Percentiles rank a stretch among this genome's conserved stretches.
These are phyloP conservation scores for Hygrocybe punicea DNA, from an alignment of 768 basidiomycete species.

Conservation along the genomic window DNA sequence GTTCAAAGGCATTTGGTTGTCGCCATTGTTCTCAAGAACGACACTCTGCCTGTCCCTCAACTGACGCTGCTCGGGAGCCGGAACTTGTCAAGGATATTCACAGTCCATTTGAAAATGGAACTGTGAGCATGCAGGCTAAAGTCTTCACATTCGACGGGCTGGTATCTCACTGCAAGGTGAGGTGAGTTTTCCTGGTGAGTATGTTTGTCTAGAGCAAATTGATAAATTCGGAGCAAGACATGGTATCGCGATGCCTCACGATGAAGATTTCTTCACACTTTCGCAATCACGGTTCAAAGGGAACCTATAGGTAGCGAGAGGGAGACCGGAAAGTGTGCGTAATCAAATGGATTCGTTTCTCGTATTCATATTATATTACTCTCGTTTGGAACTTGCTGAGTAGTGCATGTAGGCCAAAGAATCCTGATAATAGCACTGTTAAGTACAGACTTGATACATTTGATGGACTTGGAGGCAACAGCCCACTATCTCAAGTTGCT, in stretches of 20 bases:
- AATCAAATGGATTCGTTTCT: too few relatives aligned
- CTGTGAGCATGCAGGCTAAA: slow-evolving; percentile 25
- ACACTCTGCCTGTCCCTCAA: neutral
- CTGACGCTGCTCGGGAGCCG: neutral
- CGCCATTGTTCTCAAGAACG: slow-evolving; percentile 42
- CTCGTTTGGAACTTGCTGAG: too few relatives aligned
- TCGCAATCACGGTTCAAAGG: neutral
- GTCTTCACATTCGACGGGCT: slow-evolving; percentile 54
- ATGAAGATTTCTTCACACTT: slow-evolving; percentile 50
- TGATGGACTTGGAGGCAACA: too few relatives aligned
- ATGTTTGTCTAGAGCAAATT: neutral
- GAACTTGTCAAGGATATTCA: too few relatives aligned
- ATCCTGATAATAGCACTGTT: too few relatives aligned
- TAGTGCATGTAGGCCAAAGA: too few relatives aligned
- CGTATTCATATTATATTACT: too few relatives aligned
- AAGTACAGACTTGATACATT: too few relatives aligned
- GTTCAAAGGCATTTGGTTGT: slow-evolving; percentile 47
- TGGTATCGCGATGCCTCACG: slow-evolving; percentile 31
- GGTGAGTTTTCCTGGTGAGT: slow-evolving; percentile 39
- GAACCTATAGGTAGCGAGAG: neutral
- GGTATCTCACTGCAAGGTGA: slow-evolving; percentile 59
- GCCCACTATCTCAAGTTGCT: too few relatives aligned
- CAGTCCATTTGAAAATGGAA: neutral
- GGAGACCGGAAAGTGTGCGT: too few relatives aligned
- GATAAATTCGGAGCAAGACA: neutral